Base-by-base conservation (phyloP, 1,139 yeast genomes). In the Yamadazyma taylorii region DNA sequence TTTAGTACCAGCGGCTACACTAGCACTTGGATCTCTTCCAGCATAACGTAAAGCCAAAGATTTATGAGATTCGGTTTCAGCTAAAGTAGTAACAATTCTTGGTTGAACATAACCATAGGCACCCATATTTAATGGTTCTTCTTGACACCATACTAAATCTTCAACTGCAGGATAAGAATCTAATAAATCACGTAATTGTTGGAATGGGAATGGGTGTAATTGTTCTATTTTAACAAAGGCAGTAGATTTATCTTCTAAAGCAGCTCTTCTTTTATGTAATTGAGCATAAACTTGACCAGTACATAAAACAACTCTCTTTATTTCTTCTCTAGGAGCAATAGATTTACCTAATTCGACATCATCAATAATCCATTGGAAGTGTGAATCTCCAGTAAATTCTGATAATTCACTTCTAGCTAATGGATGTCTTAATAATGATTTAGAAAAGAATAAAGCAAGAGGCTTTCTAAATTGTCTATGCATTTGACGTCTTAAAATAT, bases 401-500 rank as follows among this genome's bases (percentile, higher is more conserved):
- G 69, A 63, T 51, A 89, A 71, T 34, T 70, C 55, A 32, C 97
- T 90, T 72, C 95, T 83, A 40, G 98, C 99, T 61, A 94, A 78
- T 64, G 98, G 98, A 66, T 92, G 97, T 77, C 99, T 88, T 62
- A 94, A 77, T 65, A 94, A 78, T 38, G 90, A 84, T 73, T 94
- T 94, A 43, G 97, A 90, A 78, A 92, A 89, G 71, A 92, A 79
- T 50, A 88, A 62, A 42, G 79, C 74, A 69, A 94, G 77, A 45
- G 98, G 99, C 73, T 94, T 94, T 75, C 99, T 84, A 76, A 92
- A 94, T 72, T 92, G 97, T 71, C 98, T 87, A 69, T 90, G 97
- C 89, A 89, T 90, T 78, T 94, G 98, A 78, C 99, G 87, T 78
- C 99, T 87, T 65, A 92, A 73, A 60, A 90, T 73, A 65, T 94